Evolutionary conservation across 805 yeast species (phyloP).

Genomic region (Nakazawaea ernobii): DNA sequence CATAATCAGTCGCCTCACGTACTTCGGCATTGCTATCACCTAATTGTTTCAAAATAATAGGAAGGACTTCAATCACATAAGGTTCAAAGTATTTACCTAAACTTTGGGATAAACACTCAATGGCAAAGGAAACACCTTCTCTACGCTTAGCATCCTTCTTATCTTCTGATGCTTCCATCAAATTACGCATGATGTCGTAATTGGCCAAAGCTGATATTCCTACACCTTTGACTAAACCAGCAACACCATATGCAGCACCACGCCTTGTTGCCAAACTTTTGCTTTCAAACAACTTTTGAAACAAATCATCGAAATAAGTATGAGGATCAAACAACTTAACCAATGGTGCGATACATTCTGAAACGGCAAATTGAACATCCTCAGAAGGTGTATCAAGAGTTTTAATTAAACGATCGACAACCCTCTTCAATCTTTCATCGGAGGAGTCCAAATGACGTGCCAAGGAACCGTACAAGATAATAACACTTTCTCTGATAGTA

Average conservation of each 20-base stretch:
- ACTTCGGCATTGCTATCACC: slow-evolving; percentile 88
- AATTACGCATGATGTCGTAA: slow-evolving; percentile 67
- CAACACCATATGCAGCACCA: slow-evolving; percentile 95
- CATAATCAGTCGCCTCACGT: slow-evolving; percentile 80
- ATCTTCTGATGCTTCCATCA: slow-evolving; percentile 84
- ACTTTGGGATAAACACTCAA: slow-evolving; percentile 76
- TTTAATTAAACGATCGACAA: slow-evolving; percentile 62
- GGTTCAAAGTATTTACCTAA: slow-evolving; percentile 86
- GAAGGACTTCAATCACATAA: slow-evolving; percentile 82
- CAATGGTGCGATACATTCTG: slow-evolving; percentile 82
- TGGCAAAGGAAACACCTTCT: slow-evolving; percentile 83
- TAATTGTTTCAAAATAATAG: slow-evolving; percentile 68
- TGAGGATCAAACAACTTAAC: slow-evolving; percentile 47
- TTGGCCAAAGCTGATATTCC: slow-evolving; percentile 77
- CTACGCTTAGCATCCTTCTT: slow-evolving; percentile 67
- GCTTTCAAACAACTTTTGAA: slow-evolving; percentile 54
- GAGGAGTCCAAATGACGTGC: slow-evolving; percentile 72
- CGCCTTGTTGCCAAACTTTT: slow-evolving; percentile 51
- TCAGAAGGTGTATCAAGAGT: slow-evolving; percentile 87
- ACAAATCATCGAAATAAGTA: slow-evolving; percentile 53
- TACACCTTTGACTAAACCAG: slow-evolving; percentile 87
- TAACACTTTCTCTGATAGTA: slow-evolving; percentile 67
- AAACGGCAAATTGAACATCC: slow-evolving; percentile 81
- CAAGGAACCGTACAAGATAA: slow-evolving; percentile 84
- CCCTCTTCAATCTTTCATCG: slow-evolving; percentile 61